phyloP scores from a whole-genome alignment of 31 red algal genomes.

The Porphyra umbilicalis region DNA sequence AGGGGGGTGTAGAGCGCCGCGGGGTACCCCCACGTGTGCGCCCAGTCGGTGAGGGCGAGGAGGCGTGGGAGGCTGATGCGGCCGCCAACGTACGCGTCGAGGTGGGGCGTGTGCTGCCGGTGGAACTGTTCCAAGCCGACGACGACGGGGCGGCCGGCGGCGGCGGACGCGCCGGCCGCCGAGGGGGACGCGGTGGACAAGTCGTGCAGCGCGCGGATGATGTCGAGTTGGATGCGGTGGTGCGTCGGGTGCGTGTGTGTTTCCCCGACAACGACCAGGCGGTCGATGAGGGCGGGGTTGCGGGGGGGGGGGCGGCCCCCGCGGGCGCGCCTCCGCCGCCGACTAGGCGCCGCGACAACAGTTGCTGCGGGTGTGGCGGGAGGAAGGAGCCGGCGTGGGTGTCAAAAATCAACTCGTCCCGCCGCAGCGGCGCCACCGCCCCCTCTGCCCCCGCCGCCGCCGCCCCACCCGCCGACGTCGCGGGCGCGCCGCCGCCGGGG shows the following conservation, averaged over 20 bases:
- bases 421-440: neutral
- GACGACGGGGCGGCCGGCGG: constrained; percentile 21
- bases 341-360: neutral
- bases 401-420: constrained; percentile 19
- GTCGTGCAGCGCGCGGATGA: constrained; percentile 6
- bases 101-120: constrained; percentile 35
- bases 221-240: constrained; percentile 13
- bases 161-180: neutral
- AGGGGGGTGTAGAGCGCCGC: constrained; percentile 55
- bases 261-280: constrained; percentile 11
- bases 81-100: constrained; percentile 51
- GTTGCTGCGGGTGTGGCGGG: neutral
- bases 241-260: constrained; percentile 14
- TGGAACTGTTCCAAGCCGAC: constrained; percentile 82
- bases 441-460: neutral
- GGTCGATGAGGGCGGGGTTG: neutral
- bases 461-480: neutral
- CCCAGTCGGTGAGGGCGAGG: constrained; percentile 40
- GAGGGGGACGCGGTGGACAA: too few species aligned
- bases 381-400: constrained; percentile 23
- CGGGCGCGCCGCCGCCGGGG: too few species aligned
- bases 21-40: constrained; percentile 62
- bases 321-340: neutral
- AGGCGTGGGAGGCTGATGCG: constrained; percentile 31
- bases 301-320: neutral